A percentile compares a stretch with the other conserved stretches of the same genome.
These are phyloP conservation scores for Gloeophyllum trabeum DNA, from an alignment of 768 basidiomycete genomes.

Conservation along the genomic window DNA sequence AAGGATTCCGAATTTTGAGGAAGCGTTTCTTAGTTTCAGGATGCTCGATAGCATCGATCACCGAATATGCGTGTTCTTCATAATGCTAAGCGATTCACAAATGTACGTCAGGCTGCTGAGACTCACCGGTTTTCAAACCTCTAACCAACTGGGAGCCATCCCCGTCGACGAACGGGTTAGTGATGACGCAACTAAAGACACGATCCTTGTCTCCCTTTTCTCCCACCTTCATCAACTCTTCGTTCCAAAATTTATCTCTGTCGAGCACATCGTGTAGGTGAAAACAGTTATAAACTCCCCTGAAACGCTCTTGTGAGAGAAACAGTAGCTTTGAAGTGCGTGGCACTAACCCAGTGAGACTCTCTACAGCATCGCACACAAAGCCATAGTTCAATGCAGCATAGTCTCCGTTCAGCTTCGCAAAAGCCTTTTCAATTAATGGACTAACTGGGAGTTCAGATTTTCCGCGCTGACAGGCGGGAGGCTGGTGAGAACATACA, in stretches of 20 bases:
- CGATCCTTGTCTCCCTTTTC: too few species aligned
- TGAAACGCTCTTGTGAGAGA: neutral
- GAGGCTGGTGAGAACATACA: constrained; percentile 13
- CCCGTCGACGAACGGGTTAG: too few species aligned
- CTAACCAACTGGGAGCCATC: too few species aligned
- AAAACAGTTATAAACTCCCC: neutral
- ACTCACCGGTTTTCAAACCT: neutral
- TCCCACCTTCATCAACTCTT: constrained; percentile 17
- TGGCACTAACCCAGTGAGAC: constrained; percentile 16
- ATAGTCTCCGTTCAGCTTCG: constrained; percentile 24
- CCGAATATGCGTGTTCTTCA: constrained; percentile 18
- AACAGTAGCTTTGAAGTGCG: neutral
- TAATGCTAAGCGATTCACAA: too few species aligned
- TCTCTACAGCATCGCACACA: constrained; percentile 12
- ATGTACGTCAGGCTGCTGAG: too few species aligned
- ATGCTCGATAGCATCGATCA: constrained; percentile 19
- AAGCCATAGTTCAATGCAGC: constrained; percentile 16
- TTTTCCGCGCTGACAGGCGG: neutral
- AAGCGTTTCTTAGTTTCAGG: constrained; percentile 15
- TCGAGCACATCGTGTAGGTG: constrained; percentile 19
- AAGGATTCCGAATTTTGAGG: constrained; percentile 20
- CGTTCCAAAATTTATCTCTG: constrained; percentile 18
- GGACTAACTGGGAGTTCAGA: constrained; percentile 4
- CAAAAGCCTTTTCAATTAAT: constrained; percentile 22
- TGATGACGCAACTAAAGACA: too few species aligned